phyloP scores from a whole-genome alignment of 345 rosid genomes.

The Rubroshorea leprosula region DNA sequence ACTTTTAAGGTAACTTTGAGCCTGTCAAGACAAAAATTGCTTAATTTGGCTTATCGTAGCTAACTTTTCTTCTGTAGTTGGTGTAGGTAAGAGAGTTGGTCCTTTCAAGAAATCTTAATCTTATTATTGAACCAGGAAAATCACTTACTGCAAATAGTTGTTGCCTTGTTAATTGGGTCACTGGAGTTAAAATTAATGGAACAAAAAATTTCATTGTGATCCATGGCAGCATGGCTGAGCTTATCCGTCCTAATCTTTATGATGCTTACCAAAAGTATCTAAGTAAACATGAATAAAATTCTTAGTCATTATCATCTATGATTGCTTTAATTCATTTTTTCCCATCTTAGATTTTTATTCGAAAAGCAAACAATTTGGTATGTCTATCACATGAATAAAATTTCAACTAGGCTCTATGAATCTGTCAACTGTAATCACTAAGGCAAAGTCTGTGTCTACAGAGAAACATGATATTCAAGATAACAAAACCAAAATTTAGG shows the following conservation, averaged over 20 bases:
- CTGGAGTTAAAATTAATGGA: conserved; percentile 94
- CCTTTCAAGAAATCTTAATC: conserved; percentile 61
- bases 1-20: not conserved
- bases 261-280: conserved; percentile 73
- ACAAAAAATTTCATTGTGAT: conserved; percentile 86
- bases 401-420: too few relatives aligned
- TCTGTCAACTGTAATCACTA: too few relatives aligned
- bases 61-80: not conserved
- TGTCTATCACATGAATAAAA: too few relatives aligned
- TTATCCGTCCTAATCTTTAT: conserved; percentile 96
- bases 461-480: too few relatives aligned
- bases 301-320: not conserved
- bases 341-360: too few relatives aligned
- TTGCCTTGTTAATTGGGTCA: conserved; percentile 89
- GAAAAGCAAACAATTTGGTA: too few relatives aligned
- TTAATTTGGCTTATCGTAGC: not conserved
- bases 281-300: conserved; percentile 11
- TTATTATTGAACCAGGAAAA: conserved; percentile 95
- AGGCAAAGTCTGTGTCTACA: too few relatives aligned
- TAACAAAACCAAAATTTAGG: too few relatives aligned
- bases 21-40: not conserved
- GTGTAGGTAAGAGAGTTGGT: conserved; percentile 84
- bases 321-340: not conserved
- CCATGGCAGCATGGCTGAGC: conserved; percentile 99
- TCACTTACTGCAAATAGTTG: conserved; percentile 93